A percentile compares a stretch with the other conserved stretches of the same genome.
Conservation (phyloP, 495 filamentous ascomycete genomes). For the Penicillium coffeae region DNA sequence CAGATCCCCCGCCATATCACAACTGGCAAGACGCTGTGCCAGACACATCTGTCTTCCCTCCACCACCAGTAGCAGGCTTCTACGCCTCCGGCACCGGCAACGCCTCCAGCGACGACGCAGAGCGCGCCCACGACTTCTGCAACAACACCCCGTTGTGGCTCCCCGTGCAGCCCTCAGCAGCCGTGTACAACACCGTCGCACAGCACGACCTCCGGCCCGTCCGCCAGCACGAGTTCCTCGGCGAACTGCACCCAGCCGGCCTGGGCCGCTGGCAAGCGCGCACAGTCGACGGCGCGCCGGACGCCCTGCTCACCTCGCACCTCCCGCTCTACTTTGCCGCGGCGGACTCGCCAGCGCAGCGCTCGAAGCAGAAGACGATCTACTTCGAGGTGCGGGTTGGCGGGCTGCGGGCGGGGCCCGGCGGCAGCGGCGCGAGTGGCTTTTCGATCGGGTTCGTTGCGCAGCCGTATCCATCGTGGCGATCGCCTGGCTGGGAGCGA, state of each 20-base stretch:
- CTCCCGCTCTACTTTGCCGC: conserved; percentile 73
- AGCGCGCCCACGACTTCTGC: conserved; percentile 72
- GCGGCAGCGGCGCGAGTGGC: conserved; percentile 49
- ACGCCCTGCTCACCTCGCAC: conserved; percentile 55
- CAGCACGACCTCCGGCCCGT: conserved; percentile 43
- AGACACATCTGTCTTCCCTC: conserved; percentile 76
- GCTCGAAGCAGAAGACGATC: conserved; percentile 53
- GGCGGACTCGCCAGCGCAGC: conserved; percentile 61
- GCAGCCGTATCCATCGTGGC: conserved; percentile 80
- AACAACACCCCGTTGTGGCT: conserved; percentile 55
- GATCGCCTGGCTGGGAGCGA: conserved; percentile 88
- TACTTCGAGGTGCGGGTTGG: conserved; percentile 76
- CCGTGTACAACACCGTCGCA: conserved; percentile 38
- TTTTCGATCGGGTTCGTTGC: conserved; percentile 76
- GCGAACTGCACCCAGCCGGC: conserved; percentile 29
- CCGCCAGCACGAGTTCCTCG: conserved; percentile 45
- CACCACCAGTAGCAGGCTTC: conserved; percentile 69
- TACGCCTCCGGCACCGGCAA: conserved; percentile 69
- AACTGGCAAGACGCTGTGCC: conserved; percentile 78
- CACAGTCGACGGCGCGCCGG: conserved; percentile 35
- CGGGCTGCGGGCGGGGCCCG: conserved; percentile 34
- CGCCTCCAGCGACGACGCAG: conserved; percentile 63
- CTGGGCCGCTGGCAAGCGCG: conserved; percentile 44
- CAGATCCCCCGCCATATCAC: conserved; percentile 59
- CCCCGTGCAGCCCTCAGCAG: conserved; percentile 46